Percentiles rank a stretch among this genome's conserved stretches.
Conservation (phyloP, 768 basidiomycete species). For the Pholiota microspora region DNA sequence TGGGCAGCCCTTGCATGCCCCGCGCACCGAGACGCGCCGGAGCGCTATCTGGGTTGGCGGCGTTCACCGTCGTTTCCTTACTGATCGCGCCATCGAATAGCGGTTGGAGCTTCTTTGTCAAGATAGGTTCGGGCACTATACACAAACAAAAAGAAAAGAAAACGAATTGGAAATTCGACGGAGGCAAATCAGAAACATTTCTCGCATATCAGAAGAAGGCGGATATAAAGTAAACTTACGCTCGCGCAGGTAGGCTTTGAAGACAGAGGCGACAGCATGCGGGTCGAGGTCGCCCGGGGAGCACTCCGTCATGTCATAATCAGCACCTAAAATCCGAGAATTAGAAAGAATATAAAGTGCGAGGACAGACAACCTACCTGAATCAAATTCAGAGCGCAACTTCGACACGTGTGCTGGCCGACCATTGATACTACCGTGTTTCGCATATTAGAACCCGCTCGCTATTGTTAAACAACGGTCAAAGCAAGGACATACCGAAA, state of each 20-base stretch:
- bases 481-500: constrained; percentile 59
- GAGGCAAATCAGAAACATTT: not conserved
- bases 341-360: constrained; percentile 13
- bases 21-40: constrained; percentile 14
- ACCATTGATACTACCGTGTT: constrained; percentile 73
- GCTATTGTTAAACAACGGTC: constrained; percentile 12
- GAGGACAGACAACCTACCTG: constrained; percentile 39
- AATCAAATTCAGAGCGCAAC: constrained; percentile 79
- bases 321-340: constrained; percentile 57
- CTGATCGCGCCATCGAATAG: constrained; percentile 78
- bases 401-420: constrained; percentile 77
- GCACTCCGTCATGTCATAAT: constrained; percentile 78
- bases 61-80: constrained; percentile 45
- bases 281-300: constrained; percentile 89
- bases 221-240: constrained; percentile 49
- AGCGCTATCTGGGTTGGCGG: constrained; percentile 15
- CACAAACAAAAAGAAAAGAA: not conserved
- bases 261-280: constrained; percentile 89
- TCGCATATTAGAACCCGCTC: constrained; percentile 10
- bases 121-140: constrained; percentile 82
- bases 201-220: not conserved
- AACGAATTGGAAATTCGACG: not conserved
- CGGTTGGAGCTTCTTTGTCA: constrained; percentile 69
- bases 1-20: constrained; percentile 28
- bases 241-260: constrained; percentile 92